These are phyloP conservation scores for Talaromyces verruculosus DNA, from an alignment of 2,329 filamentous ascomycete genomes.

Conservation along the genomic window DNA sequence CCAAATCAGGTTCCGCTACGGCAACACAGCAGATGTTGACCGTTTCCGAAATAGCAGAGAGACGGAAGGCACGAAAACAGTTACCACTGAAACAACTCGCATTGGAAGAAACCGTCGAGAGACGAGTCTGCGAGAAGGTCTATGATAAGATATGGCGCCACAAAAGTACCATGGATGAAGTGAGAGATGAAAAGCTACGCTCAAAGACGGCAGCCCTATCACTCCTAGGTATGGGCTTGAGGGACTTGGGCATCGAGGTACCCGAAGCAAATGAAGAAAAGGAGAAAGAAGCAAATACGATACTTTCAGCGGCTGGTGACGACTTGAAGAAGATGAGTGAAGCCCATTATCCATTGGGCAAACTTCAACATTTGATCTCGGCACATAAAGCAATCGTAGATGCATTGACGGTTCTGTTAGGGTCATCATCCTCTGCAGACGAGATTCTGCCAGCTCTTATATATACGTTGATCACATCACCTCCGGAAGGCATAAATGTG, in stretches of 20 bases:
- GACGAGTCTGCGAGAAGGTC: slow-evolving; percentile 77
- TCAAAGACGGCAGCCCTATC: slow-evolving; percentile 89
- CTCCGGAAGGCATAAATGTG: slow-evolving; percentile 79
- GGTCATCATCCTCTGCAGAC: slow-evolving; percentile 83
- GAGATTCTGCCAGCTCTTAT: slow-evolving; percentile 97
- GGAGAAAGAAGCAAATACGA: slow-evolving; percentile 68
- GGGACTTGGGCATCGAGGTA: slow-evolving; percentile 78
- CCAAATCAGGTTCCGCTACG: slow-evolving; percentile 54
- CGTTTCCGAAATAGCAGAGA: slow-evolving; percentile 74
- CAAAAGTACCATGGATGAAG: slow-evolving; percentile 87
- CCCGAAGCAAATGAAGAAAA: slow-evolving; percentile 60
- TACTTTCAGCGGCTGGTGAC: slow-evolving; percentile 68
- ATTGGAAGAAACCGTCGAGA: slow-evolving; percentile 88
- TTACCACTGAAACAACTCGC: slow-evolving; percentile 74
- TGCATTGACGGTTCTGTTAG: slow-evolving; percentile 65
- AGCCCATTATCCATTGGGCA: slow-evolving; percentile 83
- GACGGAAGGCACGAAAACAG: slow-evolving; percentile 73
- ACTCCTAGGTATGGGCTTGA: slow-evolving; percentile 85
- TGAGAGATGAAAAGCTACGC: slow-evolving; percentile 87
- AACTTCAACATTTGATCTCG: slow-evolving; percentile 81
- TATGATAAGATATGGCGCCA: slow-evolving; percentile 91
- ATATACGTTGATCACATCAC: slow-evolving; percentile 88
- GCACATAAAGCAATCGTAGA: slow-evolving; percentile 95
- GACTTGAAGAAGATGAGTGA: slow-evolving; percentile 81
- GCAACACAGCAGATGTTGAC: slow-evolving; percentile 95